Conservation (phyloP, 2,329 filamentous ascomycete genomes). For the Ophiocordyceps polyrhachis-furcata region DNA sequence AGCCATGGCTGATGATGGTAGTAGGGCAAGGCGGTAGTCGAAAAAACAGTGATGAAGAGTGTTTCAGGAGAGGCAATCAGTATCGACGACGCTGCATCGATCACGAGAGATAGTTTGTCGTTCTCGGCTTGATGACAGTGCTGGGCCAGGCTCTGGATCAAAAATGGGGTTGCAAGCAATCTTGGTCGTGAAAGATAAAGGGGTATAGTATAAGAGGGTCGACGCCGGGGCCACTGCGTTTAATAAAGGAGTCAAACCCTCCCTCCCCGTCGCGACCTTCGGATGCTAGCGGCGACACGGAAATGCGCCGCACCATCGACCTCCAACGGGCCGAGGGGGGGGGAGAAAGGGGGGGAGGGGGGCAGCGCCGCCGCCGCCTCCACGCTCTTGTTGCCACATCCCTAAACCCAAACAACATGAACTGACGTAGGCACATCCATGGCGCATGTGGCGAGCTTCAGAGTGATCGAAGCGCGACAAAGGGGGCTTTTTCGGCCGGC, state of each 20-base stretch:
- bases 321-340: conserved; percentile 6
- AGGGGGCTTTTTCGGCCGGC: conserved; percentile 1
- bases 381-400: neutral
- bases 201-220: neutral
- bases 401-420: neutral
- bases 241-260: neutral
- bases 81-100: too few species aligned
- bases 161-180: too few species aligned
- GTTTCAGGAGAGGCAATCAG: too few species aligned
- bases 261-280: neutral
- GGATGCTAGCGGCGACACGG: conserved; percentile 2
- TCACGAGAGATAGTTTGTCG: too few species aligned
- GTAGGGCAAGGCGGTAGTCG: neutral
- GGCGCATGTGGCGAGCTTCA: neutral
- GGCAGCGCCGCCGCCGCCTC: neutral
- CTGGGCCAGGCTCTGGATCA: too few species aligned
- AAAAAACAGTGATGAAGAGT: too few species aligned
- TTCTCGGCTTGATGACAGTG: too few species aligned
- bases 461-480: neutral
- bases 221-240: neutral
- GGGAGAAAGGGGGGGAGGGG: too few species aligned
- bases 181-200: neutral
- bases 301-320: conserved; percentile 6
- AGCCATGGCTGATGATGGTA: conserved; percentile 1
- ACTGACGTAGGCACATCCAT: neutral